phyloP scores from a whole-genome alignment of 2,329 filamentous ascomycete species.

The Fusarium staphyleae region DNA sequence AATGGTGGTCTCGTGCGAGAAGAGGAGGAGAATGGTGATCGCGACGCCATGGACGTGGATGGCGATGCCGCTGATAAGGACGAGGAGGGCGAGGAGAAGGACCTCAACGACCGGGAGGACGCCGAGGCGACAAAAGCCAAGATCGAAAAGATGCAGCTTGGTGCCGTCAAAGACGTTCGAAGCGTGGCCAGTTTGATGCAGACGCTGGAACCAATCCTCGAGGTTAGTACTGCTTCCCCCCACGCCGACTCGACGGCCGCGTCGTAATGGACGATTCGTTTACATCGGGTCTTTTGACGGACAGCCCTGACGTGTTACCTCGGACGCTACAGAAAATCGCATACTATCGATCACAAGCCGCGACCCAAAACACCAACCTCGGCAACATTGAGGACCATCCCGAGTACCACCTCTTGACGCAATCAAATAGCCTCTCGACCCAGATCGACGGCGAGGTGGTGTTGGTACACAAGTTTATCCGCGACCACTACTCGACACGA shows the following conservation, averaged over 20 bases:
- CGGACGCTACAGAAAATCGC: slow-evolving; percentile 75
- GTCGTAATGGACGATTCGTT: slow-evolving; percentile 54
- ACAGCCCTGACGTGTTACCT: slow-evolving; percentile 72
- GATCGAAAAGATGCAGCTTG: slow-evolving; percentile 83
- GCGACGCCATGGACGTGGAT: slow-evolving; percentile 60
- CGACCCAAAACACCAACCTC: slow-evolving; percentile 69
- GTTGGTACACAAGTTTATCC: slow-evolving; percentile 93
- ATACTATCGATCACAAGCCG: slow-evolving; percentile 74
- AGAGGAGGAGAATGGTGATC: slow-evolving; percentile 53
- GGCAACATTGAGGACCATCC: slow-evolving; percentile 92
- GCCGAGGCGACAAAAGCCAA: slow-evolving; percentile 77
- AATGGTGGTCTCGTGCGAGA: slow-evolving; percentile 57
- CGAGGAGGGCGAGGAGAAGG: slow-evolving; percentile 55
- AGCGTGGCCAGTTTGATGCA: slow-evolving; percentile 83
- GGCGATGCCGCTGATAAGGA: slow-evolving; percentile 53
- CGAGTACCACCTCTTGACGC: slow-evolving; percentile 86
- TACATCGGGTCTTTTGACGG: slow-evolving; percentile 65
- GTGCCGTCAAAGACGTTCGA: slow-evolving; percentile 76
- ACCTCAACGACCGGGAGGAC: slow-evolving; percentile 62
- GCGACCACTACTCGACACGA: slow-evolving; percentile 92
- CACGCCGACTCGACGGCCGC: slow-evolving; percentile 29
- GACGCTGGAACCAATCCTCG: slow-evolving; percentile 78
- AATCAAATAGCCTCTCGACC: slow-evolving; percentile 88
- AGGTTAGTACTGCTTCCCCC: slow-evolving; percentile 68
- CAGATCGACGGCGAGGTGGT: slow-evolving; percentile 93